A percentile compares a stretch with the other conserved stretches of the same genome.
Evolutionary conservation across 352 stramenopile species (phyloP).

Genomic region (Globisporangium carolinianum): DNA sequence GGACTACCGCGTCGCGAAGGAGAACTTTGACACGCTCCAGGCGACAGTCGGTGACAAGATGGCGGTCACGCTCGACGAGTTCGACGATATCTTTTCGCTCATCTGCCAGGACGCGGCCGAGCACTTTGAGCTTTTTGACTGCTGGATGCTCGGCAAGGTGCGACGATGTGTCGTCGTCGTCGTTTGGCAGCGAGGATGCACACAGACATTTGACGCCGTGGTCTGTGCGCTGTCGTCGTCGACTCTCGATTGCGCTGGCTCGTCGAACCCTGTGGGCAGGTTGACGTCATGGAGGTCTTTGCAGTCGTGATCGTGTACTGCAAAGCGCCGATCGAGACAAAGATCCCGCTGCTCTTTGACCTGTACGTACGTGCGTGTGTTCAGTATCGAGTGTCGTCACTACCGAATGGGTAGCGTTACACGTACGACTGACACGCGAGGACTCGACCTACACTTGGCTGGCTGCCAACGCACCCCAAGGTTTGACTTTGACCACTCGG

Average conservation of each 20-base stretch:
- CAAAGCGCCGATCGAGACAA: constrained; percentile 51
- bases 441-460: no score
- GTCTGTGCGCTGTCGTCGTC: no score
- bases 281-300: constrained; percentile 73
- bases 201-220: no score
- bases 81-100: constrained; percentile 75
- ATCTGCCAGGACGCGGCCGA: constrained; percentile 59
- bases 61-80: constrained; percentile 62
- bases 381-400: no score
- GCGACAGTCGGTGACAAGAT: constrained; percentile 66
- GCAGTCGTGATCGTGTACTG: constrained; percentile 72
- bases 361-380: constrained; percentile 20
- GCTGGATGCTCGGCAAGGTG: constrained; percentile 51
- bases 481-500: constrained; percentile 76
- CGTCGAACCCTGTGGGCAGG: constrained; percentile 14
- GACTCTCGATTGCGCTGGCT: no score
- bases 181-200: neutral
- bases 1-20: constrained; percentile 42
- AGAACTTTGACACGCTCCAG: constrained; percentile 61
- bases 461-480: constrained; percentile 7
- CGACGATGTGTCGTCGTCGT: neutral
- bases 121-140: constrained; percentile 69
- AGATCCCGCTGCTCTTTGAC: constrained; percentile 65
- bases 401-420: no score
- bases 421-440: no score